Conservation (phyloP, 163 green algal species). For the Chlorella variabilis region DNA sequence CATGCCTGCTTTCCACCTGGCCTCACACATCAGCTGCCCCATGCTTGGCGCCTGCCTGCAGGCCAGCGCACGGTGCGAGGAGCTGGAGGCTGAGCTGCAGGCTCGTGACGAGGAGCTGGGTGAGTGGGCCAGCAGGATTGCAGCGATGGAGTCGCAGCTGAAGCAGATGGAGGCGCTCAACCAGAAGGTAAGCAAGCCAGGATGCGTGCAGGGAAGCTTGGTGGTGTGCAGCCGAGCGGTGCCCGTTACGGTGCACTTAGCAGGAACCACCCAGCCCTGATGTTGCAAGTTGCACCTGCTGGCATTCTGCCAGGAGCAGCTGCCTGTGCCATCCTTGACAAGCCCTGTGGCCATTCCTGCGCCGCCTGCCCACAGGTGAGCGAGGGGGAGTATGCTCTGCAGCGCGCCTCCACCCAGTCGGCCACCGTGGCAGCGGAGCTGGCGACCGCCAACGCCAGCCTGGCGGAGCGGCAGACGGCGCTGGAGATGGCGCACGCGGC, state of each 20-base stretch:
- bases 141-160: neutral
- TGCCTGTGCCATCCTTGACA: too few relatives aligned
- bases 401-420: neutral
- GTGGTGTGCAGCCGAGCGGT: too few relatives aligned
- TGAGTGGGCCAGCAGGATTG: neutral
- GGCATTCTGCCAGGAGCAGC: too few relatives aligned
- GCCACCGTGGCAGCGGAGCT: neutral
- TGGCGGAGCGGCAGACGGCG: conserved; percentile 11
- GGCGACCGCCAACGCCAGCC: neutral
- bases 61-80: neutral
- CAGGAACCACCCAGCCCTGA: too few relatives aligned
- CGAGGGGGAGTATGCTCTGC: neutral
- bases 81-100: conserved; percentile 10
- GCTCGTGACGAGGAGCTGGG: conserved; percentile 18
- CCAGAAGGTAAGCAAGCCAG: conserved; percentile 1
- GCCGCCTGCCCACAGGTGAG: neutral
- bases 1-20: too few relatives aligned
- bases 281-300: too few relatives aligned
- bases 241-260: too few relatives aligned
- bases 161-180: conserved; percentile 17
- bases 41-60: neutral
- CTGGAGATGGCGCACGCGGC: conserved; percentile 25
- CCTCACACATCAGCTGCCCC: too few relatives aligned
- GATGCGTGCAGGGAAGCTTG: too few relatives aligned
- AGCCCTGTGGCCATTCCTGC: neutral